A percentile compares a stretch with the other conserved stretches of the same genome.
Conservation (phyloP, 2,329 filamentous ascomycete species). For the Aspergillus novofumigatus region DNA sequence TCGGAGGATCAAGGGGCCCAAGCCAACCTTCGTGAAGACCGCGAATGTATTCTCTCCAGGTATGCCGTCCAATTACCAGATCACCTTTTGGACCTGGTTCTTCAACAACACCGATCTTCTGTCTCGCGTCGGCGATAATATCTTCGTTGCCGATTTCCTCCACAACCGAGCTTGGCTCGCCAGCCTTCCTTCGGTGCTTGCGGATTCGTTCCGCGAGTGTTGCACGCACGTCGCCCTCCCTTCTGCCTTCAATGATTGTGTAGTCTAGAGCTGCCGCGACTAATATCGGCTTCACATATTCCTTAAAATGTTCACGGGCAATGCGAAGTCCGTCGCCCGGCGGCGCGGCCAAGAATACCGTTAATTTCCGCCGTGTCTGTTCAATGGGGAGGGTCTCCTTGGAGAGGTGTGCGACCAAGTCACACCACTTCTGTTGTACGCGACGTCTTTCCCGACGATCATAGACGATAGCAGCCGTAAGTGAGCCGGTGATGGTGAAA, state of each 20-base stretch:
- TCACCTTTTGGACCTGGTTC: constrained; percentile 76
- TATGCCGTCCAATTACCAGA: constrained; percentile 81
- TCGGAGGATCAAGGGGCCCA: constrained; percentile 63
- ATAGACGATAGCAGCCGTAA: constrained; percentile 79
- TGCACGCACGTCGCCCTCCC: constrained; percentile 87
- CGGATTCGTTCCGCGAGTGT: constrained; percentile 83
- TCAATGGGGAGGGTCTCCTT: constrained; percentile 68
- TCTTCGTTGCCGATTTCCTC: constrained; percentile 53
- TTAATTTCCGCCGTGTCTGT: constrained; percentile 76
- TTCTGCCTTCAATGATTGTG: constrained; percentile 88
- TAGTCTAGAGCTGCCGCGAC: constrained; percentile 89
- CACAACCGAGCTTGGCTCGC: constrained; percentile 47
- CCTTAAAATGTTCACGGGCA: constrained; percentile 92
- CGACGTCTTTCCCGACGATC: constrained; percentile 87
- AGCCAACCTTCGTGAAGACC: constrained; percentile 96
- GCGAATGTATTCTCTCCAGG: constrained; percentile 96
- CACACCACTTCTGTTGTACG: constrained; percentile 80
- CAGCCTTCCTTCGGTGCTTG: constrained; percentile 56
- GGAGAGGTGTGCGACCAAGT: constrained; percentile 77
- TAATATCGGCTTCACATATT: constrained; percentile 91
- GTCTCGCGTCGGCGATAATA: constrained; percentile 60
- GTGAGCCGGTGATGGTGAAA: constrained; percentile 70
- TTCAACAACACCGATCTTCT: constrained; percentile 62
- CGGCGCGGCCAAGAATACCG: constrained; percentile 78
- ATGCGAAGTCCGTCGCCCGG: constrained; percentile 78